A percentile compares a stretch with the other conserved stretches of the same genome.
Conservation (phyloP, 2,329 filamentous ascomycete genomes). For the Neofusicoccum sp. region DNA sequence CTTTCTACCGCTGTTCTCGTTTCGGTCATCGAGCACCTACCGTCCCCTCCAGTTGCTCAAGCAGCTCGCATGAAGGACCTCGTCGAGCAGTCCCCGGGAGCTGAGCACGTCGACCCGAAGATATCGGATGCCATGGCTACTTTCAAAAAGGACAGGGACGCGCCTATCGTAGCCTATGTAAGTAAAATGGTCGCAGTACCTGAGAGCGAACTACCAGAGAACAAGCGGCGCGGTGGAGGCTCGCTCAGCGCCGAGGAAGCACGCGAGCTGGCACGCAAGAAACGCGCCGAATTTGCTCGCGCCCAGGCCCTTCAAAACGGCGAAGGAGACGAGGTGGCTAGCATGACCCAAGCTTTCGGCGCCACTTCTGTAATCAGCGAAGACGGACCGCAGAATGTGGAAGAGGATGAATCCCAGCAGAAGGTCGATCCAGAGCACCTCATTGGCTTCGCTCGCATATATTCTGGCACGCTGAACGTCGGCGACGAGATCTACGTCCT, state of each 20-base stretch:
- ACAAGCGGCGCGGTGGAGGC: slow-evolving; percentile 66
- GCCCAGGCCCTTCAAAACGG: slow-evolving; percentile 64
- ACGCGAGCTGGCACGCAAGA: slow-evolving; percentile 79
- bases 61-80: slow-evolving; percentile 75
- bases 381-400: slow-evolving; percentile 38
- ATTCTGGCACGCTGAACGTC: slow-evolving; percentile 84
- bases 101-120: slow-evolving; percentile 64
- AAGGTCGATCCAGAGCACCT: slow-evolving; percentile 77
- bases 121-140: slow-evolving; percentile 78
- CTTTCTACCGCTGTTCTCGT: slow-evolving; percentile 89
- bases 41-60: slow-evolving; percentile 79
- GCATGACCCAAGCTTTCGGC: slow-evolving; percentile 59
- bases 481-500: slow-evolving; percentile 90
- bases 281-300: slow-evolving; percentile 81
- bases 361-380: slow-evolving; percentile 58
- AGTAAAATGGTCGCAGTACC: slow-evolving; percentile 98
- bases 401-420: slow-evolving; percentile 35
- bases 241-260: slow-evolving; percentile 85
- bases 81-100: slow-evolving; percentile 75
- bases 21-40: slow-evolving; percentile 88
- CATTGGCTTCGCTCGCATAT: slow-evolving; percentile 91
- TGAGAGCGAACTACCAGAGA: slow-evolving; percentile 85
- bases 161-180: slow-evolving; percentile 88
- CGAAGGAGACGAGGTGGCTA: slow-evolving; percentile 43
- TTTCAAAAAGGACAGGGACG: slow-evolving; percentile 68